Conservation (phyloP, 495 filamentous ascomycete genomes). For the Parachaetomium inaequale region DNA sequence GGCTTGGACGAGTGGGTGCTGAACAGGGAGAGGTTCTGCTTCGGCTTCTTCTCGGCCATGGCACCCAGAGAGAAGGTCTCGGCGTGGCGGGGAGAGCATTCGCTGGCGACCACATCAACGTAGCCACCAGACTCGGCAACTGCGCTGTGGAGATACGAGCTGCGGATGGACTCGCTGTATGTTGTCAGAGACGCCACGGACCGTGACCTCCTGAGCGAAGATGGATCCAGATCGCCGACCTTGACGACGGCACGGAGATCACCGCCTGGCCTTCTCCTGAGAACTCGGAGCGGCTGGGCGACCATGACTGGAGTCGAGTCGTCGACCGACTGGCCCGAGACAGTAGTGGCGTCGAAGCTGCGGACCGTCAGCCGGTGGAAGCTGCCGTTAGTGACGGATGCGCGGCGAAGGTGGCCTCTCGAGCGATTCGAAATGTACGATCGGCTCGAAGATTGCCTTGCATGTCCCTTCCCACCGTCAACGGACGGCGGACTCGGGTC, state of each 20-base stretch:
- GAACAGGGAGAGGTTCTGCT: constrained; percentile 57
- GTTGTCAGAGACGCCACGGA: constrained; percentile 71
- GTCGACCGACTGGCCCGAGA: constrained; percentile 44
- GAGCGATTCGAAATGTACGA: constrained; percentile 41
- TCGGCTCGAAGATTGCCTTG: constrained; percentile 38
- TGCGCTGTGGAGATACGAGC: constrained; percentile 52
- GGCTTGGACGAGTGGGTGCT: constrained; percentile 73
- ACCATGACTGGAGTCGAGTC: constrained; percentile 36
- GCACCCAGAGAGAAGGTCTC: constrained; percentile 58
- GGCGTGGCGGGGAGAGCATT: constrained; percentile 36
- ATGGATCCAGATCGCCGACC: constrained; percentile 61
- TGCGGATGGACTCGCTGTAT: constrained; percentile 63
- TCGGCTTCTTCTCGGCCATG: constrained; percentile 48
- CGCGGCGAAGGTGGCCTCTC: constrained; percentile 42
- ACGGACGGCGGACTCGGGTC: constrained; percentile 29
- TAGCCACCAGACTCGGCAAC: constrained; percentile 37
- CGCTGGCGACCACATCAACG: constrained; percentile 43
- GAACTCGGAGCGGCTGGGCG: constrained; percentile 54
- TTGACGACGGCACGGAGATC: constrained; percentile 77
- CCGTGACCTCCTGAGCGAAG: constrained; percentile 55
- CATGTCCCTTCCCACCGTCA: constrained; percentile 37
- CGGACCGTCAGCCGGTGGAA: constrained; percentile 55
- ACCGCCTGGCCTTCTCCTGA: constrained; percentile 84
- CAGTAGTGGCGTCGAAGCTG: constrained; percentile 57
- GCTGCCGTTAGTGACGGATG: constrained; percentile 71